phyloP scores from a whole-genome alignment of 306 rosid genomes.

The Urtica urens region DNA sequence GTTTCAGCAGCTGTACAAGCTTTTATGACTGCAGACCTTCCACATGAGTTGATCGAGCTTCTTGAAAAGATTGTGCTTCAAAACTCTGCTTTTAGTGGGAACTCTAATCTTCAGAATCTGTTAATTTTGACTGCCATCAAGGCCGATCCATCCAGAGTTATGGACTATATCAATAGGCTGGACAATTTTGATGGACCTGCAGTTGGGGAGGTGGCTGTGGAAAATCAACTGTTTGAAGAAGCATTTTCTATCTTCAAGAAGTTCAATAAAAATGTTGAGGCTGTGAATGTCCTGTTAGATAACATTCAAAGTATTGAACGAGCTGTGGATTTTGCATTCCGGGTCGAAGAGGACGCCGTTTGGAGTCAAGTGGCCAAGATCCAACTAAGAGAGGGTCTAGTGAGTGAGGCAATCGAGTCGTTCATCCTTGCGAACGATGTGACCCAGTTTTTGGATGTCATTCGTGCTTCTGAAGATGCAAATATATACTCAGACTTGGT shows the following conservation, averaged over 20 bases:
- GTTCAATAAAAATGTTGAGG: conserved; percentile 92
- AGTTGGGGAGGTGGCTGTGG: conserved; percentile 95
- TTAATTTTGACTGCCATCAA: conserved; percentile 90
- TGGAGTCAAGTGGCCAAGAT: conserved; percentile 99
- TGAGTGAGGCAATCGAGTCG: conserved; percentile 95
- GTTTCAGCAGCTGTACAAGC: conserved; percentile 99
- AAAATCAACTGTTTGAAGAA: conserved; percentile 81
- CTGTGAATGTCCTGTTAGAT: conserved; percentile 88
- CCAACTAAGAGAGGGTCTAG: conserved; percentile 84
- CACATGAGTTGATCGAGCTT: conserved; percentile 95
- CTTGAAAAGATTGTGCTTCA: conserved; percentile 99
- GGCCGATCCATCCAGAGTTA: conserved; percentile 95
- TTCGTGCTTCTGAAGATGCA: conserved; percentile 70
- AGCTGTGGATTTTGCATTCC: conserved; percentile 96
- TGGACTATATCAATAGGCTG: conserved; percentile 88
- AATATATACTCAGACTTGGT: conserved; percentile 83
- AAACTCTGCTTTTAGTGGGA: conserved; percentile 98
- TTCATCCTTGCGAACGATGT: conserved; percentile 93
- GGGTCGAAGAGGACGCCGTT: conserved; percentile 98
- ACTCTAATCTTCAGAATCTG: conserved; percentile 91
- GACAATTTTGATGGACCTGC: conserved; percentile 98
- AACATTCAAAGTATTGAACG: conserved; percentile 75
- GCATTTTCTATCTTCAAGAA: conserved; percentile 92
- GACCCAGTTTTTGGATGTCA: conserved; percentile 88
- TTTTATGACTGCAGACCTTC: conserved; percentile 98